A percentile compares a stretch with the other conserved stretches of the same genome.
Conservation (phyloP, 176 grass and related monocot species). For the Olyra latifolia region DNA sequence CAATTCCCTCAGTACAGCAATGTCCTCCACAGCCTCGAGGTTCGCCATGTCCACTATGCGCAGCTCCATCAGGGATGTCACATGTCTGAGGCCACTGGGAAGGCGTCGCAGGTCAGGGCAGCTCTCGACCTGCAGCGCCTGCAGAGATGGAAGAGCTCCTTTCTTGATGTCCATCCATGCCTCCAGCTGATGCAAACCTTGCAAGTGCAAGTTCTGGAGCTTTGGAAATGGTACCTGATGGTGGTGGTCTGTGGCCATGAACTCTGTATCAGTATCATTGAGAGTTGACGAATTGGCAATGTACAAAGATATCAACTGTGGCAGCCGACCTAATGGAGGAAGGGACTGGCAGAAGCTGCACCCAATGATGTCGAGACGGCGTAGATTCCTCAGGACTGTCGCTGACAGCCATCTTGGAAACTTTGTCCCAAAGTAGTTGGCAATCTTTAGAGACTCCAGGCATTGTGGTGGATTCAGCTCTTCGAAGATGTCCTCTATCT, state of each 20-base stretch:
- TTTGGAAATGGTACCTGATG: slow-evolving; percentile 62
- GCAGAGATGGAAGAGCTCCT: slow-evolving; percentile 50
- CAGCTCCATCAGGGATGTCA: slow-evolving; percentile 44
- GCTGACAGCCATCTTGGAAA: slow-evolving; percentile 66
- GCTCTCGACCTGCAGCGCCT: slow-evolving; percentile 67
- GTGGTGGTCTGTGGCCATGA: slow-evolving; percentile 42
- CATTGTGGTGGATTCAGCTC: slow-evolving; percentile 57
- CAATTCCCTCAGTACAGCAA: slow-evolving; percentile 54
- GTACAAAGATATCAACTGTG: slow-evolving; percentile 53
- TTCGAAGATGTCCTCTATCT: slow-evolving; percentile 51
- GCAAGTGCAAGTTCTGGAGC: slow-evolving; percentile 60
- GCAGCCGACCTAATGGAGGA: slow-evolving; percentile 61
- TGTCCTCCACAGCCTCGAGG: slow-evolving; percentile 50
- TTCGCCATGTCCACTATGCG: slow-evolving; percentile 56
- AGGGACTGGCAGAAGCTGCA: slow-evolving; percentile 53
- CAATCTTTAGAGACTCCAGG: slow-evolving; percentile 65
- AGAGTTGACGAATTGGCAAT: slow-evolving; percentile 51
- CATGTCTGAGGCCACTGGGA: slow-evolving; percentile 49
- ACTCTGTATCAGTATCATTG: slow-evolving; percentile 42
- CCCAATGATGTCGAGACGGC: slow-evolving; percentile 38
- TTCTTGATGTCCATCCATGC: slow-evolving; percentile 53
- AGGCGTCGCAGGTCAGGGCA: slow-evolving; percentile 57
- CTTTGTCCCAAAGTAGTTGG: slow-evolving; percentile 53
- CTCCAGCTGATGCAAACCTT: slow-evolving; percentile 53
- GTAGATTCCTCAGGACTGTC: slow-evolving; percentile 54